Base-by-base conservation (phyloP, 129 eudicot species). In the Artemisia argyi region DNA sequence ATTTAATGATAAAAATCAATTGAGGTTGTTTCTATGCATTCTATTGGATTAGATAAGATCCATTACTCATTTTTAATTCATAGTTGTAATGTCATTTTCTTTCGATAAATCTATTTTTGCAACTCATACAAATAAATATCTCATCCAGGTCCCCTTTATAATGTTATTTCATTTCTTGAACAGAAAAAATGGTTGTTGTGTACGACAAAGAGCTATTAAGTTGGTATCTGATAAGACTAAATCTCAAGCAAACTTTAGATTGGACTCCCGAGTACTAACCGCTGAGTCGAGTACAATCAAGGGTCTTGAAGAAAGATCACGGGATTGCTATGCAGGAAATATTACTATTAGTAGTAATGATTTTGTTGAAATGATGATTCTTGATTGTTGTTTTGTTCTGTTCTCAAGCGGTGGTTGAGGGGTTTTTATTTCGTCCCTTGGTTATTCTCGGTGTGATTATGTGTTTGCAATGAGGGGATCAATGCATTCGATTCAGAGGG, bases 121-220 rank as follows among this genome's bases (percentile, higher is more conserved):
- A 61, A 47, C 15, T 28, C 24, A 15, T 19, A 28, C 19, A 6
- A 46, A 39, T 35, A 67, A 8, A 53, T 8, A 17, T 5, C 17
- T 60, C 1, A 66, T 35, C 28, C 0, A 17, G 7, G 2, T 11
- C 26, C 72, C 69, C 46, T 79, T 57, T 52, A 24, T 24, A 30
- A 22, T 54, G 65, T 65, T 66, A 51, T 50, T 14, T 1, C 3
- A 8, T 68, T 62, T 75, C 80, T 76, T 68, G 24, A 68, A 44
- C 44, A 35, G n/a, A 49, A 46, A 75, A 78, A 81, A 92, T 92
- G 98, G n/a, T n/a, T n/a, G 98, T 89, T 57, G 96, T 92, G 11
- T 89, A 81, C 88, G 87, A 89, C 96, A 89, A 92, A 67, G 95
- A 89, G 51, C 87, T 92, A 4, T 85, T 92, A 68, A 89, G 98